Base-by-base conservation (phyloP, 1,284 basidiomycete species). In the Sanghuangporus baumii region DNA sequence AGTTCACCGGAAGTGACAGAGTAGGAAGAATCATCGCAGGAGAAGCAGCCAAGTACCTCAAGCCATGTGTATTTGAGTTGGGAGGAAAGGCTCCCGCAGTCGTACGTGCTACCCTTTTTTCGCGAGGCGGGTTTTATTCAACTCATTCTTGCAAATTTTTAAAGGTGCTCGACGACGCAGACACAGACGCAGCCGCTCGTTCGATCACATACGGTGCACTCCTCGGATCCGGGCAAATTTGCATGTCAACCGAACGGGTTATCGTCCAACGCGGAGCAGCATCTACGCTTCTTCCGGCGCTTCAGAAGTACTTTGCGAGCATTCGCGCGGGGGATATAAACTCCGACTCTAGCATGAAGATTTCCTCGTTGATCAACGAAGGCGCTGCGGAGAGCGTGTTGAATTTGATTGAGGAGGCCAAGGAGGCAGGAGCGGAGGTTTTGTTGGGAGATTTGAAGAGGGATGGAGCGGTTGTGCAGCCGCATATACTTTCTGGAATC, bases 1-100 rank as follows among this genome's bases (percentile, higher is more conserved):
- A 88, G 79, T 91, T 87, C 74, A 91, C 89, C 12, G 89, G 89
- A 8, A 87, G 85, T 54, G 83, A 85, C 59, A 79, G 79, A 37
- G 85, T 92, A 12, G 89, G 88, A 16, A 81, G 79, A 68, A 85
- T 91, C 62, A 81, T 92, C 54, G 88, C 88, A 3, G 75, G 75
- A 6, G 89, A 90, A 67, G 87, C 88, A 1, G 89, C 87, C 16
- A 89, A 88, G 69, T 78, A 87, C 66, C 78, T 92, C 14, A 91
- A 89, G 64, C 86, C 89, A 7, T 85, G 83, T 60, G 82, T 90
- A 0, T 76, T 91, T 36, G 88, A 88, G 74, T 80, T 91, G 6
- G 89, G 89, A 36, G 89, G 90, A 34, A 93, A 93, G 72, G 82
- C 87, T 11, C 89, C 89, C 6, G 82, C 83, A 2, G 79, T 91